These are phyloP conservation scores for Phyllachora maydis DNA, from an alignment of 2,329 filamentous ascomycete genomes.

Conservation along the genomic window DNA sequence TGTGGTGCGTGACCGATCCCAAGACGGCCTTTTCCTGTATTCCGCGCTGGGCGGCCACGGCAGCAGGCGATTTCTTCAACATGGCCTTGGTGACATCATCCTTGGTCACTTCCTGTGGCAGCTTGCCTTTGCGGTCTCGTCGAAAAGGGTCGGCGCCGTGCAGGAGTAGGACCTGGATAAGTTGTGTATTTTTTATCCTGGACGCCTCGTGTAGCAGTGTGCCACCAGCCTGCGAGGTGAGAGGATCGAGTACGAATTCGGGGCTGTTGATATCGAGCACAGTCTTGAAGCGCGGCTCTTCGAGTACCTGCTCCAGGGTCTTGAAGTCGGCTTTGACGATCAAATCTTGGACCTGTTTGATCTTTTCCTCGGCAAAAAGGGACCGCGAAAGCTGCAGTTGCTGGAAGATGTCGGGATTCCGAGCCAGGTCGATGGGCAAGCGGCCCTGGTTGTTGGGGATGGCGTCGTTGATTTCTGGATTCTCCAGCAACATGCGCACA, in stretches of 20 bases:
- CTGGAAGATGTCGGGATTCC: slow-evolving; percentile 90
- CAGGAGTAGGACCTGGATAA: slow-evolving; percentile 77
- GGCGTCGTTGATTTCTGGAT: slow-evolving; percentile 72
- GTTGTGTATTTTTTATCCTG: slow-evolving; percentile 62
- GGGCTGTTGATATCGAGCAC: slow-evolving; percentile 82
- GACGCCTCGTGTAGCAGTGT: slow-evolving; percentile 88
- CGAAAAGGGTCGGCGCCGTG: slow-evolving; percentile 94
- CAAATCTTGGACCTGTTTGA: slow-evolving; percentile 65
- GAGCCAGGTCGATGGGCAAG: slow-evolving; percentile 69
- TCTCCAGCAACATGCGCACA: slow-evolving; percentile 67
- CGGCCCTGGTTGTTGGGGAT: slow-evolving; percentile 70
- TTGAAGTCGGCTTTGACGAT: slow-evolving; percentile 57
- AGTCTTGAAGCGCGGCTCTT: slow-evolving; percentile 69
- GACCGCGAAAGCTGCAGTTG: slow-evolving; percentile 79
- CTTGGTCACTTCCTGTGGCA: slow-evolving; percentile 90
- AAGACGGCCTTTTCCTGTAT: slow-evolving; percentile 96
- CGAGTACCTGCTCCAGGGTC: slow-evolving; percentile 55
- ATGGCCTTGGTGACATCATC: slow-evolving; percentile 79
- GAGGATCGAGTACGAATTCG: slow-evolving; percentile 66
- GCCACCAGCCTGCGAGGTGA: slow-evolving; percentile 64
- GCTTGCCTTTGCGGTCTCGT: slow-evolving; percentile 81
- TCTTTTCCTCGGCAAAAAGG: slow-evolving; percentile 71
- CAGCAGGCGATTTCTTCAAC: slow-evolving; percentile 83
- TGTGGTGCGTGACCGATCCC: slow-evolving; percentile 48
- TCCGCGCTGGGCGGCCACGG: slow-evolving; percentile 78